phyloP scores from a whole-genome alignment of 352 stramenopile genomes.

The Pythium insidiosum region DNA sequence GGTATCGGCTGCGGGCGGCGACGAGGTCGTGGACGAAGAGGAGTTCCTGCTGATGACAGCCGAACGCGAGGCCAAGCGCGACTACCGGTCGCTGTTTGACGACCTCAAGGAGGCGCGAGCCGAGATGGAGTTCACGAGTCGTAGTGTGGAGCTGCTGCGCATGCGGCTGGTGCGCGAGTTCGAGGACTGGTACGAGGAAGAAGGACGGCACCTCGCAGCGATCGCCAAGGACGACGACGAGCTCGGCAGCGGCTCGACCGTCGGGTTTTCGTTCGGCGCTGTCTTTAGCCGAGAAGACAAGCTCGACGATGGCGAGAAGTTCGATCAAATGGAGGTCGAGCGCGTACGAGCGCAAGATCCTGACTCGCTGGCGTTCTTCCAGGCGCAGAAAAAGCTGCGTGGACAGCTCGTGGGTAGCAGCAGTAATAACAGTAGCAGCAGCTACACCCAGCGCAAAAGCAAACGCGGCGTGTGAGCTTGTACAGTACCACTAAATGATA shows the following conservation, averaged over 20 bases:
- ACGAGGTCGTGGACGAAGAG: slow-evolving; percentile 89
- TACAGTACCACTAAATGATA: no score
- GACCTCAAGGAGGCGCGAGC: slow-evolving; percentile 73
- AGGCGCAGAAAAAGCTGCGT: slow-evolving; percentile 83
- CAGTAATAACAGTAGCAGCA: not conserved
- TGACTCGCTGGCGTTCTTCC: slow-evolving; percentile 90
- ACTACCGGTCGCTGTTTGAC: slow-evolving; percentile 78
- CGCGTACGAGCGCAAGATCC: slow-evolving; percentile 81
- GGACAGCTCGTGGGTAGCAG: slow-evolving; percentile 20
- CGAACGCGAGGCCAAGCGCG: slow-evolving; percentile 80
- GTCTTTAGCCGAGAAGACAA: slow-evolving; percentile 51
- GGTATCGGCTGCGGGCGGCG: slow-evolving; percentile 11
- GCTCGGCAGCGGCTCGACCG: slow-evolving; percentile 1
- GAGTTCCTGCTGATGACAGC: slow-evolving; percentile 86
- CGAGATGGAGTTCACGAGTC: slow-evolving; percentile 55
- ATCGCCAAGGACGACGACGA: slow-evolving; percentile 26
- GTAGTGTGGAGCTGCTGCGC: slow-evolving; percentile 66
- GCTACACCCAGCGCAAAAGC: slow-evolving; percentile 14
- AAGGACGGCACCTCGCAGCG: slow-evolving; percentile 23
- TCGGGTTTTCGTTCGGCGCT: slow-evolving; percentile 3
- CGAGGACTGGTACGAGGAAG: slow-evolving; percentile 73
- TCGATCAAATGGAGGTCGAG: slow-evolving; percentile 88
- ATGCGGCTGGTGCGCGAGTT: slow-evolving; percentile 78
- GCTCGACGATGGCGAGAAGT: slow-evolving; percentile 88
- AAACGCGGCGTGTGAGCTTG: slow-evolving; percentile 22